phyloP scores from a whole-genome alignment of 2,329 filamentous ascomycete species.

The Xylaria sp. region DNA sequence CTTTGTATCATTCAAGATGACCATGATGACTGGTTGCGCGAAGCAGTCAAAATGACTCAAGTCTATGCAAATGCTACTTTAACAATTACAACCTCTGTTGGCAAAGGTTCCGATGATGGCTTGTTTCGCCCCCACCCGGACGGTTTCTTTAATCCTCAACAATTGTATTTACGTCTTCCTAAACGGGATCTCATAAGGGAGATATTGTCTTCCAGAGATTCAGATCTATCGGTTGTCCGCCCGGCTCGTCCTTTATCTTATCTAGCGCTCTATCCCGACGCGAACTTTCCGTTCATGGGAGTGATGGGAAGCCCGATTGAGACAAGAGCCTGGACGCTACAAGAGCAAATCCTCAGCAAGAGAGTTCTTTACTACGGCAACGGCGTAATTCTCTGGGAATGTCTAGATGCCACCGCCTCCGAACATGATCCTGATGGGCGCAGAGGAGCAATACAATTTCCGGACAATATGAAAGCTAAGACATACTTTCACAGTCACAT shows the following conservation, averaged over 20 bases:
- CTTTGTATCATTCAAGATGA: conserved; percentile 25
- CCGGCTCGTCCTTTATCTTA: conserved; percentile 11
- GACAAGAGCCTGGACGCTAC: conserved; percentile 10
- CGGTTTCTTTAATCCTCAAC: neutral
- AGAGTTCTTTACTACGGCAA: conserved; percentile 17
- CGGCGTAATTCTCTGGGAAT: conserved; percentile 19
- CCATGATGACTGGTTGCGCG: conserved; percentile 16
- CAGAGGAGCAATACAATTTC: conserved; percentile 7
- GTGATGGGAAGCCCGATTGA: conserved; percentile 8
- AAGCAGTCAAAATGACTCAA: conserved; percentile 19
- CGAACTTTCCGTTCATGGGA: conserved; percentile 16
- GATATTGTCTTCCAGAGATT: neutral
- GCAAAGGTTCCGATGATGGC: neutral
- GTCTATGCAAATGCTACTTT: conserved; percentile 21
- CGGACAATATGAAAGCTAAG: conserved; percentile 7
- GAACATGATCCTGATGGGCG: conserved; percentile 21
- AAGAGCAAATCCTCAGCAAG: conserved; percentile 3
- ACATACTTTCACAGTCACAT: neutral
- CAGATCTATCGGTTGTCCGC: neutral
- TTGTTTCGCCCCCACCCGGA: neutral
- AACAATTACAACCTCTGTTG: conserved; percentile 18
- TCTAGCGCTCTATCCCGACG: conserved; percentile 15
- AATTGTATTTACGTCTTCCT: neutral
- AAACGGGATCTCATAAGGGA: neutral
- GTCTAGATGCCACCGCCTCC: conserved; percentile 6